Percentiles rank a stretch among this genome's conserved stretches.
phyloP scores from a whole-genome alignment of 129 eudicot species.

The Tagetes erecta region DNA sequence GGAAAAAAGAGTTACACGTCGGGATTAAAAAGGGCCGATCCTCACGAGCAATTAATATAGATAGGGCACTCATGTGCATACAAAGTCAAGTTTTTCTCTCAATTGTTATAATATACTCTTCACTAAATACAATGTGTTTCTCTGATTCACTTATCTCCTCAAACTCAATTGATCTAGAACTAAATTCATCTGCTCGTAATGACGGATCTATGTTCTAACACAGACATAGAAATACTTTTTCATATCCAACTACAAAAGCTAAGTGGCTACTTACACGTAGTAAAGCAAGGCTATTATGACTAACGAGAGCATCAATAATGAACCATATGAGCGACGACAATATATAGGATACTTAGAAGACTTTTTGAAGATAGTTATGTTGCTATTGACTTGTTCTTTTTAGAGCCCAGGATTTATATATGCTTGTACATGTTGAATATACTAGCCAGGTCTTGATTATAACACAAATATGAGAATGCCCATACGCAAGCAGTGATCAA shows the following conservation, averaged over 20 bases:
- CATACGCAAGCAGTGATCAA: constrained; percentile 2
- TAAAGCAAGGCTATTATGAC: neutral
- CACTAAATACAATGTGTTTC: no score
- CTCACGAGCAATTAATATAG: no score
- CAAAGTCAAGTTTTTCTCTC: no score
- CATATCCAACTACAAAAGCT: neutral
- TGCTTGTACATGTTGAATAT: neutral
- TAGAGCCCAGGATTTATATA: neutral
- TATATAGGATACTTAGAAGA: neutral
- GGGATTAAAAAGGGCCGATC: no score
- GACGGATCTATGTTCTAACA: no score
- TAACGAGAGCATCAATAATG: neutral
- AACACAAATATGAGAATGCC: neutral
- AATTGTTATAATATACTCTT: no score
- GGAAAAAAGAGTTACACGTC: no score
- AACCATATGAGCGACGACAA: constrained; percentile 2
- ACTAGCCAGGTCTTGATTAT: neutral
- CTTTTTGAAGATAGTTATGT: neutral
- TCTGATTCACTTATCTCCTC: no score
- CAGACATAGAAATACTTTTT: neutral
- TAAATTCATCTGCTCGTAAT: no score
- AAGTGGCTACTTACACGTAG: neutral
- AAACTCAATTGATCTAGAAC: no score
- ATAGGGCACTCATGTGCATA: no score
- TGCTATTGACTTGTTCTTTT: neutral